Conservation (phyloP, 78 protist genomes). For the Polysphondylium violaceum region DNA sequence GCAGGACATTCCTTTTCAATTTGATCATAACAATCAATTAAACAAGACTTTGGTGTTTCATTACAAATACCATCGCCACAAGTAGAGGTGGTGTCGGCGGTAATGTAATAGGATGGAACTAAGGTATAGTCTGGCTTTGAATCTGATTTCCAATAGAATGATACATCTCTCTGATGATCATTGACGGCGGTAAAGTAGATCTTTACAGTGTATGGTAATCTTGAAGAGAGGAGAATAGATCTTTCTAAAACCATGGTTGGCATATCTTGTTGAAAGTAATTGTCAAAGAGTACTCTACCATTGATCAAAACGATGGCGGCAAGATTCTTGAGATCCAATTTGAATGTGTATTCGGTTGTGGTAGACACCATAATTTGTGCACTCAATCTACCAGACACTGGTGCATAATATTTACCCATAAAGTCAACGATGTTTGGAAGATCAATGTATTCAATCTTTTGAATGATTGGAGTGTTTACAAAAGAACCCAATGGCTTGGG, state of each 20-base stretch:
- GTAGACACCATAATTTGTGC: no score
- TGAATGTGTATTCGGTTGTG: no score
- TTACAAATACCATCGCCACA: conserved; percentile 24
- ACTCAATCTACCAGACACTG: no score
- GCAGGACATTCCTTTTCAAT: neutral
- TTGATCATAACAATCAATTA: conserved; percentile 6
- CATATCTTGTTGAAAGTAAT: neutral
- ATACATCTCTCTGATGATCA: neutral
- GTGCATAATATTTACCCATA: no score
- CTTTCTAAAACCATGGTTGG: neutral
- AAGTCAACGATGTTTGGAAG: no score
- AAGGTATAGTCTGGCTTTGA: neutral
- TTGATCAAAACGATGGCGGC: no score
- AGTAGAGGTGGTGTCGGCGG: neutral
- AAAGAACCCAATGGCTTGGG: neutral
- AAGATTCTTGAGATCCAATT: no score
- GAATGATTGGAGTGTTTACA: no score
- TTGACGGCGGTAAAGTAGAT: neutral
- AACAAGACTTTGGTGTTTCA: conserved; percentile 26
- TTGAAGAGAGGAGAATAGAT: neutral
- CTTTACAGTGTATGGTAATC: neutral
- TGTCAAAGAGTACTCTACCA: no score
- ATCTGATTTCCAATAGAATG: neutral
- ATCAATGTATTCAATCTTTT: no score
- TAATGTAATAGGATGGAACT: neutral